Percentiles rank a stretch among this genome's conserved stretches.
Conservation (phyloP, 2,329 filamentous ascomycete species). For the Scolecobasidium constrictum region DNA sequence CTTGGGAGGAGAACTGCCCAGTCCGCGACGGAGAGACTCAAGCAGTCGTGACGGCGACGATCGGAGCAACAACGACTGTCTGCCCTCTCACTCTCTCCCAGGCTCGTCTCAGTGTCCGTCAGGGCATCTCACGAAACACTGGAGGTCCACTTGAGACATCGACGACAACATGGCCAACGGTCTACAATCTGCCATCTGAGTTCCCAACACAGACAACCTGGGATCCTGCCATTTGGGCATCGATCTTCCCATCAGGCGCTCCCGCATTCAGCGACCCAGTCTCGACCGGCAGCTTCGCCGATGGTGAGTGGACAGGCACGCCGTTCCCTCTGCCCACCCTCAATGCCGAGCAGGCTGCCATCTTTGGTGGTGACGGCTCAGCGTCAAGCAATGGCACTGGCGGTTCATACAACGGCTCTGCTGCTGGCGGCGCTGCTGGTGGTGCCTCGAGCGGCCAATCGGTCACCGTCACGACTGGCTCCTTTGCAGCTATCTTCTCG, state of each 20-base stretch:
- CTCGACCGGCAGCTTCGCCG: neutral
- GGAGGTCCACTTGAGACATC: neutral
- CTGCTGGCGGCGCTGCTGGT: neutral
- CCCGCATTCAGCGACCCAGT: neutral
- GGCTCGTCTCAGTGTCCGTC: conserved; percentile 9
- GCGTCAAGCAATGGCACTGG: too few species aligned
- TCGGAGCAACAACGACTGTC: conserved; percentile 32
- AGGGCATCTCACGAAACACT: neutral
- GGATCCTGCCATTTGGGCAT: neutral
- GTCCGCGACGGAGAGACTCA: conserved; percentile 16
- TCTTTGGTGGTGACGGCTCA: neutral
- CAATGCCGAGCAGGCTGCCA: neutral
- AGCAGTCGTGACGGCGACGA: conserved; percentile 26
- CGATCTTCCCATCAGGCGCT: neutral
- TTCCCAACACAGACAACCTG: neutral
- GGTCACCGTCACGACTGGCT: neutral
- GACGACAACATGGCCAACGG: conserved; percentile 8
- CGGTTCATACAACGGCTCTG: too few species aligned
- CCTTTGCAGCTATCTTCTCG: neutral
- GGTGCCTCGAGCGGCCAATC: neutral
- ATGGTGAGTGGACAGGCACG: neutral
- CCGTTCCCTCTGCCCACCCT: neutral
- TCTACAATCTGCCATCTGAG: neutral
- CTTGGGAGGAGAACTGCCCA: conserved; percentile 28
- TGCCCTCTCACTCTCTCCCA: conserved; percentile 27